Percentiles rank a stretch among this genome's conserved stretches.
phyloP scores from a whole-genome alignment of 768 basidiomycete genomes.

The Neoboletus magnificus region DNA sequence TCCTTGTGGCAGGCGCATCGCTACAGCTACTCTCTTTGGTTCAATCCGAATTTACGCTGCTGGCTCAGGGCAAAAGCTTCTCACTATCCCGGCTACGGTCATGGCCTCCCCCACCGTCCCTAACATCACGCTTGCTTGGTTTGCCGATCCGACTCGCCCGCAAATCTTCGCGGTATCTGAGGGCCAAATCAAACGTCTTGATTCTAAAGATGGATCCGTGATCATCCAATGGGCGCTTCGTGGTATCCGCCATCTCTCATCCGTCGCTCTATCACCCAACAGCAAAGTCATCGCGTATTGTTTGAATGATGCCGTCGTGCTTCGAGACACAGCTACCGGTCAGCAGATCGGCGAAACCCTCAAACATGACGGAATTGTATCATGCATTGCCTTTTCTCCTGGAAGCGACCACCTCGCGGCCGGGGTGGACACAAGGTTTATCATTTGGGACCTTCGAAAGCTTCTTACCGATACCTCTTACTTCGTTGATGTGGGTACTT shows the following conservation, averaged over 20 bases:
- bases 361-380: constrained; percentile 5
- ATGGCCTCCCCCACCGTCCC: neutral
- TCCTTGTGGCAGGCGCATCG: constrained; percentile 16
- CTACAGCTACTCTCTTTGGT: constrained; percentile 19
- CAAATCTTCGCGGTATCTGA: constrained; percentile 15
- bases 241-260: constrained; percentile 6
- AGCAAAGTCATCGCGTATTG: constrained; percentile 16
- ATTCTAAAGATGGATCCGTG: constrained; percentile 11
- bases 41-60: constrained; percentile 14
- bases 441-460: constrained; percentile 14
- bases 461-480: neutral
- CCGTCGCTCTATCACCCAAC: constrained; percentile 11
- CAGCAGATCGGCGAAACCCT: constrained; percentile 11
- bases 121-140: constrained; percentile 12
- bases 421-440: constrained; percentile 9
- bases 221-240: constrained; percentile 14
- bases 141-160: neutral
- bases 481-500: neutral
- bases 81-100: constrained; percentile 15
- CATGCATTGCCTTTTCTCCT: constrained; percentile 12
- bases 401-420: constrained; percentile 2
- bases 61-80: constrained; percentile 8
- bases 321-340: constrained; percentile 8
- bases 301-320: constrained; percentile 2
- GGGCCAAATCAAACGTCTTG: constrained; percentile 18